Conservation (phyloP, 202 grass and related monocot genomes). For the Digitaria exilis region DNA sequence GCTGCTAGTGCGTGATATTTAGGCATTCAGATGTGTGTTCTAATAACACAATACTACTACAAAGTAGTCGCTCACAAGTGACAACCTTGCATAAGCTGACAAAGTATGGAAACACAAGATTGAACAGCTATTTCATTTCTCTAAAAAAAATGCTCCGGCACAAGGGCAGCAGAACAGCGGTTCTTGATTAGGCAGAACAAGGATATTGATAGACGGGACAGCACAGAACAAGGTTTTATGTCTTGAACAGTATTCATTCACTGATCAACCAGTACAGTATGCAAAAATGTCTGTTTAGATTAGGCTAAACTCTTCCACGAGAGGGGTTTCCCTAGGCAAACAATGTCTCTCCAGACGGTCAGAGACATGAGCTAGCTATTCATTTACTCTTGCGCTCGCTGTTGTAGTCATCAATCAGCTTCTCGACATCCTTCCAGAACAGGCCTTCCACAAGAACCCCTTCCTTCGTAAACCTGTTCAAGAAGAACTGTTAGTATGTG, state of each 20-base stretch:
- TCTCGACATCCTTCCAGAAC: conserved; percentile 97
- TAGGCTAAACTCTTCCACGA: conserved; percentile 33
- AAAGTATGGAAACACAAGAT: neutral
- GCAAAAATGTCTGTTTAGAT: conserved; percentile 50
- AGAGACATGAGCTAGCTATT: conserved; percentile 32
- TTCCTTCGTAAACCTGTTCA: conserved; percentile 90
- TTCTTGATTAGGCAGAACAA: no score
- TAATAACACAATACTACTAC: neutral
- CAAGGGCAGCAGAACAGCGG: neutral
- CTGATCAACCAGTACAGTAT: conserved; percentile 39
- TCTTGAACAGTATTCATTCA: conserved; percentile 11
- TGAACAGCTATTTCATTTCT: neutral
- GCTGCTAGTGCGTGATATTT: neutral
- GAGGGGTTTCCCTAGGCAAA: conserved; percentile 17
- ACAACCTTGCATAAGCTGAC: neutral
- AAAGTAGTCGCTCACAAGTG: neutral
- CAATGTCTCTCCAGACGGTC: conserved; percentile 4
- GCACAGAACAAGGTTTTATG: neutral
- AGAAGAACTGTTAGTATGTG: neutral
- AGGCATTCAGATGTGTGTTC: neutral
- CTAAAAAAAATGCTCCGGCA: neutral
- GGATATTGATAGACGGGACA: neutral
- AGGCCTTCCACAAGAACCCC: conserved; percentile 93
- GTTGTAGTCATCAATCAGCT: conserved; percentile 87
- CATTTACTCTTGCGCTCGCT: conserved; percentile 86